Evolutionary conservation across 1,284 basidiomycete genomes (phyloP), one percentile per base, ranked within the genome.

Genomic region (Papiliotrema nemorosa): DNA sequence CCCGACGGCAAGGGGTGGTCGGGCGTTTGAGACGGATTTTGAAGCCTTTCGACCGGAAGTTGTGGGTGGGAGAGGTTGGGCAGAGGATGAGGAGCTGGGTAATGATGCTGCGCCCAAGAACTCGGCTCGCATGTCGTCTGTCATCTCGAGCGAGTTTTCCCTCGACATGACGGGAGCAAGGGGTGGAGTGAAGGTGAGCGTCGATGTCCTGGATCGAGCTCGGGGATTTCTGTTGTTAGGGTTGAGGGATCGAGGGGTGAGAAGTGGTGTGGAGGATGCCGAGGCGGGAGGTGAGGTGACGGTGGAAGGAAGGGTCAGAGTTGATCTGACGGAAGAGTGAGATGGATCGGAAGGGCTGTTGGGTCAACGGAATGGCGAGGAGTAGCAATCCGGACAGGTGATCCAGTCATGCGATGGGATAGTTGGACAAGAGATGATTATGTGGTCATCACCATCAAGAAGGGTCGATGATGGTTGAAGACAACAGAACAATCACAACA

Each of bases 81-180:
- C 12, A 33, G 38, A 18, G n/a, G 41, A 49, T 48, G 21, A 54
- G 16, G 40, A n/a, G 24, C 9, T 13, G 21, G 24, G 24, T 22
- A 42, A 6, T 22, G 40, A n/a, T 21, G 38, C 12, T n/a, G 22
- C 20, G 13, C 18, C 6, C 38, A 18, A 13, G 26, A 18, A 27
- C 3, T 26, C 24, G 24, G 16, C 16, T 12, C 25, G 13, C 13
- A 42, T 22, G 20, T 34, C 21, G 10, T 44, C 22, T 21, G 16
- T 7, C 3, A 62, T 56, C 31, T 69, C 66, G 2, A 51, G 34
- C 12, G 66, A 66, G 44, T 64, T 66, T 26, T 69, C 64, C 2
- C 66, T 44, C 18, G 66, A 68, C 61, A 68, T 63, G 52, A 69
- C 60, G 5, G 62, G 55, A 3, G 62, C 52, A 16, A 66, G 47